Base-by-base conservation (phyloP, 371 early-diverging fungal species). In the Zancudomyces culisetae region DNA sequence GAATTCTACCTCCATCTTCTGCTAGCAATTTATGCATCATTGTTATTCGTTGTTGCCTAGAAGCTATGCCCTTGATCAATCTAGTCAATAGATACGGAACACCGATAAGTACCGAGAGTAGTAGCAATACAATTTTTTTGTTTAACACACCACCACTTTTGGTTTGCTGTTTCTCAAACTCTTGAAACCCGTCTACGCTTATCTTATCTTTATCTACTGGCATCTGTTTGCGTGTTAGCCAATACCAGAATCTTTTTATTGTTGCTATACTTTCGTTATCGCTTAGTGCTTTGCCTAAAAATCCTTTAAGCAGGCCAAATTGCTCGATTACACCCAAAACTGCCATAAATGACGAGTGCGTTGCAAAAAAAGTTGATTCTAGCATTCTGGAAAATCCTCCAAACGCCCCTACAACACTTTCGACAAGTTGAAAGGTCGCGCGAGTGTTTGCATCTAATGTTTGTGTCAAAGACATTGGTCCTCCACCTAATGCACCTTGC, bases 311-410 rank as follows among this genome's bases (percentile, higher is more conserved):
- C 62, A 81, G 64, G 10, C 90, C 87, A 60, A 93, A 83, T 62
- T 96, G 95, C 53, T 96, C 97, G 22, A 87, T 90, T 12, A 96
- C 90, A 29, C 92, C 95, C 21, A 92, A 80, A 77, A 94, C 88
- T 28, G 93, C 93, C 93, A 93, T 93, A 58, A 93, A 93, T 24
- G 86, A 85, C 6, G 90, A 87, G 66, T 92, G 90, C 0, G 97
- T 93, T 19, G 97, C 94, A 74, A 88, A 83, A 60, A 81, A 90
- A 0, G 97, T 94, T 3, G 89, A 87, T 54, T 93, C 95, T 20
- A 96, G 73, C 95, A 96, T 93, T 53, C 90, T 90, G 8, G 92
- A 80, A 68, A 96, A 89, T 8, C 94, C 94, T 22, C 87, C 90
- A 74, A 96, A 92, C 0, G 93, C 87, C 43, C 88, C 81, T 1